Evolutionary conservation across 164 flowering plant species (phyloP).

Genomic region (Liquidambar formosana): DNA sequence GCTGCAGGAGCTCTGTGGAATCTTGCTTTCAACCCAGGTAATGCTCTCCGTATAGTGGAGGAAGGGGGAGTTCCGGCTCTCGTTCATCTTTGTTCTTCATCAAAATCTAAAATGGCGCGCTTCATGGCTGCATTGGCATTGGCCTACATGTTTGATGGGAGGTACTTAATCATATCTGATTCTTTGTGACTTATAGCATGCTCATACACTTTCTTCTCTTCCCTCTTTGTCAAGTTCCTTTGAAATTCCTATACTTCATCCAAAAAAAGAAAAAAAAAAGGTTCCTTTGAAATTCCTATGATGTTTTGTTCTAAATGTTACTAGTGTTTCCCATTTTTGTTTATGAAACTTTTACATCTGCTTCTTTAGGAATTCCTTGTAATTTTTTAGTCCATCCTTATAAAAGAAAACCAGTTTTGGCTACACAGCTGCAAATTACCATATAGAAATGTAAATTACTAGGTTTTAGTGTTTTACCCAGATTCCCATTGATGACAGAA

Average conservation of each 20-base stretch:
- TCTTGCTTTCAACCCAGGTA: slow-evolving; percentile 93
- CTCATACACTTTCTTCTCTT: not conserved
- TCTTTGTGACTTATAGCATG: not conserved
- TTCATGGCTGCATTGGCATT: slow-evolving; percentile 98
- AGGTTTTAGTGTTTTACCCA: no score
- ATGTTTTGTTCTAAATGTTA: not conserved
- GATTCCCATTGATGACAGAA: no score
- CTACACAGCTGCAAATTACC: no score
- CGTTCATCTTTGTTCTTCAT: slow-evolving; percentile 81
- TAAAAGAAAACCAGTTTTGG: no score
- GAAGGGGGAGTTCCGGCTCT: slow-evolving; percentile 95
- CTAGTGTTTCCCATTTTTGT: no score
- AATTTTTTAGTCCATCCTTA: not conserved
- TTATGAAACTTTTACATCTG: no score
- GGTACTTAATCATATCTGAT: slow-evolving; percentile 37
- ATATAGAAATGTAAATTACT: no score
- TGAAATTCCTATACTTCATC: slow-evolving; percentile 8
- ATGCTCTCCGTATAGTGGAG: slow-evolving; percentile 95
- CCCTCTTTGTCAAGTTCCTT: not conserved
- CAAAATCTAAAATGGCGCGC: slow-evolving; percentile 94
- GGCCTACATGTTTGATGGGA: slow-evolving; percentile 98
- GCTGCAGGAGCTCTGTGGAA: slow-evolving; percentile 99
- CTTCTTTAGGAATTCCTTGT: not conserved
- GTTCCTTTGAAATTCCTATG: slow-evolving; percentile 5
- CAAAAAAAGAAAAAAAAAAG: no score